phyloP scores from a whole-genome alignment of 495 filamentous ascomycete species.

The Hypoxylon intermedium region DNA sequence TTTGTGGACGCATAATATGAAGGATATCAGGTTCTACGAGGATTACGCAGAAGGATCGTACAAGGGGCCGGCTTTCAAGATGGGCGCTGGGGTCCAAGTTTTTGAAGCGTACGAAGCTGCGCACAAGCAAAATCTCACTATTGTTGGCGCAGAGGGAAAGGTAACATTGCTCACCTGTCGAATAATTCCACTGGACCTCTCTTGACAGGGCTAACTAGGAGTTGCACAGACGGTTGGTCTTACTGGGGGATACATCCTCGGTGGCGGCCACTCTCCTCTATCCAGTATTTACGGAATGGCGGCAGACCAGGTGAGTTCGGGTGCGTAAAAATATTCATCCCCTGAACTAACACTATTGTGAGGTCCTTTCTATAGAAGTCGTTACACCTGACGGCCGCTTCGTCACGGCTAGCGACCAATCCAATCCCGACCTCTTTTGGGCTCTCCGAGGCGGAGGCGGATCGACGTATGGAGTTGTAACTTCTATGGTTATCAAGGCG shows the following conservation, averaged over 20 bases:
- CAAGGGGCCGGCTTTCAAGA: slow-evolving; percentile 56
- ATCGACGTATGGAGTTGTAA: slow-evolving; percentile 65
- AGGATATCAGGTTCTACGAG: slow-evolving; percentile 52
- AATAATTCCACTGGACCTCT: neutral
- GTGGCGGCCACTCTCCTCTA: slow-evolving; percentile 60
- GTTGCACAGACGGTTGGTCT: slow-evolving; percentile 55
- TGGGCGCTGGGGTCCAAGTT: slow-evolving; percentile 57
- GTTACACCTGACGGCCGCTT: slow-evolving; percentile 66
- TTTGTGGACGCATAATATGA: slow-evolving; percentile 70
- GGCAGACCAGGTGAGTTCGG: slow-evolving; percentile 53
- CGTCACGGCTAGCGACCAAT: slow-evolving; percentile 57
- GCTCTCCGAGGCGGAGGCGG: slow-evolving; percentile 69
- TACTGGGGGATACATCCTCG: slow-evolving; percentile 60
- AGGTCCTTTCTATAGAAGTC: slow-evolving; percentile 60
- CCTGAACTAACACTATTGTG: neutral
- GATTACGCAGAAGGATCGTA: slow-evolving; percentile 51
- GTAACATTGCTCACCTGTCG: slow-evolving; percentile 17
- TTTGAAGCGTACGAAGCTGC: slow-evolving; percentile 56
- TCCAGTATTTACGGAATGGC: slow-evolving; percentile 56
- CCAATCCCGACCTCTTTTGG: slow-evolving; percentile 69
- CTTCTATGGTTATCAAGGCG: slow-evolving; percentile 57
- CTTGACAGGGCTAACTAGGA: neutral
- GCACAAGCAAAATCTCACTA: slow-evolving; percentile 46
- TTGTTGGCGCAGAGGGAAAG: slow-evolving; percentile 58
- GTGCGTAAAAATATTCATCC: neutral